These are phyloP conservation scores for Puccinia coronata DNA, from an alignment of 1,284 basidiomycete species.

Conservation along the genomic window DNA sequence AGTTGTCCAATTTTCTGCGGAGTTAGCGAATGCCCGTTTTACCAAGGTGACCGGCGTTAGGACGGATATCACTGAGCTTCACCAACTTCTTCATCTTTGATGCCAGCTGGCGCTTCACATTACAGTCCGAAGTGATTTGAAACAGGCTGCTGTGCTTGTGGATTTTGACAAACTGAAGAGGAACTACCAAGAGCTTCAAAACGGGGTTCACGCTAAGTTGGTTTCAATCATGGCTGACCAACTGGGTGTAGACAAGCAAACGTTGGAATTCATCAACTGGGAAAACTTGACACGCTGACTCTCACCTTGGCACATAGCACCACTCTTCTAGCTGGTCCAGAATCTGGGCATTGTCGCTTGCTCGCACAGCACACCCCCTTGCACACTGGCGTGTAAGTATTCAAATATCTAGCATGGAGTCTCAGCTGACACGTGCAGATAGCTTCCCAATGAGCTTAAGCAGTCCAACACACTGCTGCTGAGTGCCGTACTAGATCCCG, in stretches of 20 bases:
- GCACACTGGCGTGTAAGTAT: too few species aligned
- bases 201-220: constrained; percentile 96
- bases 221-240: constrained; percentile 98
- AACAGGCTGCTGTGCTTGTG: constrained; percentile 92
- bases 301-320: too few species aligned
- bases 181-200: constrained; percentile 98
- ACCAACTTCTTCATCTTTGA: constrained; percentile 81
- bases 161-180: constrained; percentile 98
- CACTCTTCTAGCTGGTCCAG: too few species aligned
- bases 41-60: constrained; percentile 76
- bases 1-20: constrained; percentile 74
- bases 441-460: too few species aligned
- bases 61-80: constrained; percentile 72
- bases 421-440: too few species aligned
- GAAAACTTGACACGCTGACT: too few species aligned
- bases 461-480: too few species aligned
- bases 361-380: too few species aligned
- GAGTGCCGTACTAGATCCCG: too few species aligned
- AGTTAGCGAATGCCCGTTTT: constrained; percentile 77
- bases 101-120: constrained; percentile 83
- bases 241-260: constrained; percentile 71
- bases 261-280: constrained; percentile 72
- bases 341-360: too few species aligned
- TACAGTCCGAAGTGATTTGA: constrained; percentile 79
- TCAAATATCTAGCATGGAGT: too few species aligned